A percentile compares a stretch with the other conserved stretches of the same genome.
Evolutionary conservation across 1,139 yeast genomes (phyloP).

Genomic region (Debaryomyces coudertii): DNA sequence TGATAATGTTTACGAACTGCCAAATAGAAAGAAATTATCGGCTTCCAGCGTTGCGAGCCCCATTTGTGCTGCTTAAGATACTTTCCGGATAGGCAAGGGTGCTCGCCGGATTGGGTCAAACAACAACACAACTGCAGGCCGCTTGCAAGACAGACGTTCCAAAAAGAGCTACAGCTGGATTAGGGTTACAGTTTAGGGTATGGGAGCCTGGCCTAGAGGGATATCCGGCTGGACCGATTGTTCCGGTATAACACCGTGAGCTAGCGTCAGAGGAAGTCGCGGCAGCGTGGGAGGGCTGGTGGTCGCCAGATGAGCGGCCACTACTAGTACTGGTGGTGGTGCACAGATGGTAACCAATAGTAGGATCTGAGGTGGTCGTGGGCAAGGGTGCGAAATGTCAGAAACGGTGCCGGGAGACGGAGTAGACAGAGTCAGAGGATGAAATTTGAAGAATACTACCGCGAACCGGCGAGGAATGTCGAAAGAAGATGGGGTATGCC

Average conservation of each 20-base stretch:
- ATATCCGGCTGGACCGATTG: constrained; percentile 2
- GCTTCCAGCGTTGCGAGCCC: not conserved
- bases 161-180: not conserved
- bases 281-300: not conserved
- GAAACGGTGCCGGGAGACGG: no score
- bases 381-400: no score
- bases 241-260: not conserved
- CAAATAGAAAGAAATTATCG: not conserved
- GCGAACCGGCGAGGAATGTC: not conserved
- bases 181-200: constrained; percentile 5
- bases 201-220: not conserved
- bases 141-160: not conserved
- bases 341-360: not conserved
- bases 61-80: not conserved
- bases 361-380: no score
- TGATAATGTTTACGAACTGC: constrained; percentile 7
- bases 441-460: no score
- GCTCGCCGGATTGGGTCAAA: not conserved
- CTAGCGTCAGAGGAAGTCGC: not conserved
- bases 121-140: not conserved
- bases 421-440: no score
- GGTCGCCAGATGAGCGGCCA: no score
- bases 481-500: not conserved
- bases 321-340: no score
- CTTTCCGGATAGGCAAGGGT: not conserved